Conservation (phyloP, 2,329 filamentous ascomycete genomes). For the Ascochyta fabae region DNA sequence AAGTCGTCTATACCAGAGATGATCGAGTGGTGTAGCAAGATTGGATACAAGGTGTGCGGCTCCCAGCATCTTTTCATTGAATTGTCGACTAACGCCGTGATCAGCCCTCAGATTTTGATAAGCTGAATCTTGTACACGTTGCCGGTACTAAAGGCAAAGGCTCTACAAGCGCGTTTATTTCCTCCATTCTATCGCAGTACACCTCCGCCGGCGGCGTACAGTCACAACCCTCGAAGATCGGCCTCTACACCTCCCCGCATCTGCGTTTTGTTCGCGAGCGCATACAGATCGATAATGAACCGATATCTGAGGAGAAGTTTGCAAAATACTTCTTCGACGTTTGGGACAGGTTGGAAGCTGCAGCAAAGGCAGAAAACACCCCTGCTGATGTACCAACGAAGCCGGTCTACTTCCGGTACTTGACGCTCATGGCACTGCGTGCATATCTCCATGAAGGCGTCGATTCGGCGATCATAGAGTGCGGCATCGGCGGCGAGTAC, state of each 20-base stretch:
- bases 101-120: conserved; percentile 67
- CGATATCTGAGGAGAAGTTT: conserved; percentile 73
- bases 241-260: conserved; percentile 86
- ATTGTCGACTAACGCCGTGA: conserved; percentile 13
- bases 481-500: conserved; percentile 91
- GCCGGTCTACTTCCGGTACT: conserved; percentile 89
- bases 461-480: conserved; percentile 82
- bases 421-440: conserved; percentile 89
- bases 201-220: conserved; percentile 45
- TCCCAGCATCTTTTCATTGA: conserved; percentile 14
- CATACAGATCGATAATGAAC: conserved; percentile 77
- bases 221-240: conserved; percentile 62
- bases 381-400: conserved; percentile 65
- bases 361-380: conserved; percentile 58
- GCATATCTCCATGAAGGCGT: conserved; percentile 79
- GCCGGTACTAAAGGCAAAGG: conserved; percentile 96
- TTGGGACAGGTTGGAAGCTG: conserved; percentile 72
- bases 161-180: conserved; percentile 83
- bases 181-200: conserved; percentile 76
- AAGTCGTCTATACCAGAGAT: conserved; percentile 81
- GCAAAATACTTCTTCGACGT: conserved; percentile 81
- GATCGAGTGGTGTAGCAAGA: conserved; percentile 74
- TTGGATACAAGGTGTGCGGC: conserved; percentile 73
- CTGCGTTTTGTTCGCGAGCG: conserved; percentile 83
- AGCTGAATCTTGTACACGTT: conserved; percentile 75